These are phyloP conservation scores for Trichopus zeylanicus DNA, from an alignment of 116 monocot species.

Conservation along the genomic window DNA sequence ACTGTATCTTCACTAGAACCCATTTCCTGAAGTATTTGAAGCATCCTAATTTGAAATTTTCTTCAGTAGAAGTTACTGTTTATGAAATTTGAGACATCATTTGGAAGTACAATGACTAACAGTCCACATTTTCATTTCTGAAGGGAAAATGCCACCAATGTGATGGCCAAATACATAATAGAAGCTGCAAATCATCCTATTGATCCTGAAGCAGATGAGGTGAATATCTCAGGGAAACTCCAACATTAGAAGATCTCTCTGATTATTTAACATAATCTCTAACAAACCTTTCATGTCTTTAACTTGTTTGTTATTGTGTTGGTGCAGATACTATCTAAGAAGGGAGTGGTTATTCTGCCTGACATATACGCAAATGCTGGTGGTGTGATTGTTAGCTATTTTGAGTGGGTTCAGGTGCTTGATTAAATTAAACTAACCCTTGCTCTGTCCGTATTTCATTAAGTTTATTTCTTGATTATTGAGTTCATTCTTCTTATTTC, in stretches of 20 bases:
- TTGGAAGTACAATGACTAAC: background rate
- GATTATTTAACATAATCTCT: no score
- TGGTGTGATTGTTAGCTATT: conserved; percentile 82
- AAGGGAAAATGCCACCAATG: conserved; percentile 75
- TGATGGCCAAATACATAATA: conserved; percentile 67
- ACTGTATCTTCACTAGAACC: no score
- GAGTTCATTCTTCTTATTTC: background rate
- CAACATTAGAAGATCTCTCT: background rate
- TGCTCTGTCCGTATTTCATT: no score
- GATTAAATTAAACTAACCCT: background rate
- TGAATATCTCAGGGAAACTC: conserved; percentile 1
- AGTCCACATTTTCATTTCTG: background rate
- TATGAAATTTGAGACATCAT: no score
- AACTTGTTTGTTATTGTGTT: background rate
- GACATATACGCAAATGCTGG: conserved; percentile 85
- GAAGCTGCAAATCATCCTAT: conserved; percentile 88
- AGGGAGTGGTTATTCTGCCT: conserved; percentile 64
- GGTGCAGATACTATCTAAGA: conserved; percentile 58
- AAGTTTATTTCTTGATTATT: no score
- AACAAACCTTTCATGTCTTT: background rate
- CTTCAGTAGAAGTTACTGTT: no score
- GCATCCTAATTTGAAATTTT: no score
- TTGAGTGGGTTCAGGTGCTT: conserved; percentile 70
- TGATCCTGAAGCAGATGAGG: conserved; percentile 90
- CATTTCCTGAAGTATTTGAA: no score